A percentile compares a stretch with the other conserved stretches of the same genome.
Evolutionary conservation across 208 protist species (phyloP).

Genomic region (Leishmania braziliensis): DNA sequence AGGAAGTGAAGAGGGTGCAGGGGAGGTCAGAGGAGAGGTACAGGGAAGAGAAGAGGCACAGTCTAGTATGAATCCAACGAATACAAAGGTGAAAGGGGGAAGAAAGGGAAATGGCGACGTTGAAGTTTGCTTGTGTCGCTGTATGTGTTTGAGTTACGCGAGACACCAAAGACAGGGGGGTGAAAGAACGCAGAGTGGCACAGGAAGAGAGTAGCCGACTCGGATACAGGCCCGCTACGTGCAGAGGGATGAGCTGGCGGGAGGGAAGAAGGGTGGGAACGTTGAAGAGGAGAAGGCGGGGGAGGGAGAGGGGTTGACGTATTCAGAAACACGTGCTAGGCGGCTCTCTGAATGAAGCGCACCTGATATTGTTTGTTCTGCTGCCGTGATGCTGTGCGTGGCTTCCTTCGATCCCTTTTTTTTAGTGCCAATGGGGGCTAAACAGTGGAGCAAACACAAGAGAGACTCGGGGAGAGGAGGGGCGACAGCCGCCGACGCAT

Average conservation of each 20-base stretch:
- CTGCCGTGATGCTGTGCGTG: neutral
- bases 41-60: neutral
- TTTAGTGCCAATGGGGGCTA: neutral
- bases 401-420: neutral
- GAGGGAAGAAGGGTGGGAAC: too few relatives aligned
- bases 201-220: neutral
- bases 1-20: neutral
- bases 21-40: neutral
- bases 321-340: neutral
- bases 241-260: neutral
- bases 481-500: neutral
- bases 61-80: neutral
- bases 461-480: neutral
- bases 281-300: too few relatives aligned
- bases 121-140: neutral
- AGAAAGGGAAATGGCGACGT: neutral
- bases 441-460: too few relatives aligned
- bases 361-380: neutral
- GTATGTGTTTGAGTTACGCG: neutral
- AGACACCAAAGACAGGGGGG: neutral
- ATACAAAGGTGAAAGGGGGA: neutral
- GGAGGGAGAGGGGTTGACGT: neutral
- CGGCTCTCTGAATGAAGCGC: neutral
- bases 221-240: neutral
- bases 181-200: neutral